Base-by-base conservation (phyloP, 257 asterid genomes). In the Penstemon newberryi region DNA sequence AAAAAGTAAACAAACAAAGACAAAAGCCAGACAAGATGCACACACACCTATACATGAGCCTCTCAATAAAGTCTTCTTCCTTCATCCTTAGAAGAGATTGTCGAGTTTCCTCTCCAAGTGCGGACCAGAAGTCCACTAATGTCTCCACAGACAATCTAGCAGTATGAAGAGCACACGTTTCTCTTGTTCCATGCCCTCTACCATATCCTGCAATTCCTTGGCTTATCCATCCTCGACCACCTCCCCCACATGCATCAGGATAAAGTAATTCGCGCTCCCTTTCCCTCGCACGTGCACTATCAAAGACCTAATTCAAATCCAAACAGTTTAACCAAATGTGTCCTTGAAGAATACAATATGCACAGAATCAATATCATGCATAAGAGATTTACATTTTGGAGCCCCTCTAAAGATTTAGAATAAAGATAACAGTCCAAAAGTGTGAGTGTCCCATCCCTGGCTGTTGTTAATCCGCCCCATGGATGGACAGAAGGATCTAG, bases 191-290 rank as follows among this genome's bases (percentile, higher is more conserved):
- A 73, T 89, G 96, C 66, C 82, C 93, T 83, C 96, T 83, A 43
- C 96, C 95, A 77, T 89, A 89, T 69, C 91, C 90, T 44, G 79
- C 79, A 74, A 83, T 67, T 76, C 93, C 97, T 83, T 91, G 99
- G 81, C 97, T 91, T 77, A 87, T 87, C 99, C 99, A 94, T 77
- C 99, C 99, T 77, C 99, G 84, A 61, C 93, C 95, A 76, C 95
- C 95, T 77, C 97, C 99, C 25, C 99, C 99, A 77, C 99, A 94
- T 64, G 97, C 97, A 86, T 94, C 99, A 45, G 97, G 99, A 82
- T 94, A 91, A 41, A 91, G 89, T 87, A 91, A 72, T 63, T 94
- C 96, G 36, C 96, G 85, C 45, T 94, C 97, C 65, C 96, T 87
- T 80, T 91, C 99, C 84, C 99, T 87, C 19, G 96, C 89, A 71